Evolutionary conservation across 31 red algal species (phyloP).

Genomic region (Endocladia muricata): DNA sequence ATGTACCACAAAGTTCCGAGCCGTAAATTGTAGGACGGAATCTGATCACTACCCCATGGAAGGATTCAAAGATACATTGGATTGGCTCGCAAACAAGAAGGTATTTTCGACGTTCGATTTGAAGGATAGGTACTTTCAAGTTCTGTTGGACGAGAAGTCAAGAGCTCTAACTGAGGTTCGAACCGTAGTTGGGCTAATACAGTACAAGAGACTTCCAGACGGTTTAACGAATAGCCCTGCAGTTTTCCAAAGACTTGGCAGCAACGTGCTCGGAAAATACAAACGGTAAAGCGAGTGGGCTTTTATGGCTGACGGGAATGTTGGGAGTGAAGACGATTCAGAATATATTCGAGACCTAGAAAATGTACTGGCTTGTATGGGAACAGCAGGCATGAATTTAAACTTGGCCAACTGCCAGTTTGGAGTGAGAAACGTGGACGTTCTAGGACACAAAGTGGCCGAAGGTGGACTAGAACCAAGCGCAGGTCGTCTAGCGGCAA

Average conservation of each 20-base stretch:
- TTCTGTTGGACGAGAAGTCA: background rate
- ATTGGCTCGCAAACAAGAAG: conserved; percentile 8
- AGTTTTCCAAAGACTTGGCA: background rate
- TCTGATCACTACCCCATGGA: background rate
- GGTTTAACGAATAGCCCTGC: background rate
- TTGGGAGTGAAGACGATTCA: background rate
- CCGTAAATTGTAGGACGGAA: background rate
- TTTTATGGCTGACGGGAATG: background rate
- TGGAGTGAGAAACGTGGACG: too few species aligned
- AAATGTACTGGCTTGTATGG: background rate
- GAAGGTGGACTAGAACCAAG: too few species aligned
- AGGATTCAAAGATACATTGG: background rate
- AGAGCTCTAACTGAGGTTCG: background rate
- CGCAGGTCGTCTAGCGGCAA: too few species aligned
- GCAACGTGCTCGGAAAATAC: background rate
- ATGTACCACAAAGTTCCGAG: background rate
- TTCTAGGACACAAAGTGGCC: too few species aligned
- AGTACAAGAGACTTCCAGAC: background rate
- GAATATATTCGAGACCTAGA: background rate
- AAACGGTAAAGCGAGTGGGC: background rate
- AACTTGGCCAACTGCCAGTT: too few species aligned
- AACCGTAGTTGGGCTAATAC: background rate
- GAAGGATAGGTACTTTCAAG: background rate
- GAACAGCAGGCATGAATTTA: too few species aligned
- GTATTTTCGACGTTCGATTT: too few species aligned